Conservation (phyloP, 345 rosid genomes). For the Brassica cretica region DNA sequence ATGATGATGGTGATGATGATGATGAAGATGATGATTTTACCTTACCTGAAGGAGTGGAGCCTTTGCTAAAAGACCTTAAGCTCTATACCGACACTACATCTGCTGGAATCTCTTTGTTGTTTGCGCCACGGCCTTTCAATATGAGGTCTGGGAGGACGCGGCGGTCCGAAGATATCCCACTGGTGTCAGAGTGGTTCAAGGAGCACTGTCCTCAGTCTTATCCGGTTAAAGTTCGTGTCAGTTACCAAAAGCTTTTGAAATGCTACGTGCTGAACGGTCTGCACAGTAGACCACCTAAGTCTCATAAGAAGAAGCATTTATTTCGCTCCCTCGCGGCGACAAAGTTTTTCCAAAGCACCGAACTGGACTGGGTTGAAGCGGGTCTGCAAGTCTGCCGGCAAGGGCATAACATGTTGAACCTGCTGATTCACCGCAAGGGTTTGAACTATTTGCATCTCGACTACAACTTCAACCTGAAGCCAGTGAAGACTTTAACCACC, state of each 20-base stretch:
- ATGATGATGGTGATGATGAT: constrained; percentile 68
- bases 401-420: constrained; percentile 96
- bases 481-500: constrained; percentile 96
- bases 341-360: constrained; percentile 96
- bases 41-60: constrained; percentile 91
- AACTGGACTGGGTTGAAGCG: constrained; percentile 99
- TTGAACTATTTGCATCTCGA: constrained; percentile 93
- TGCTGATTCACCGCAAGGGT: constrained; percentile 93
- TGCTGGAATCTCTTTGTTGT: constrained; percentile 88
- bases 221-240: constrained; percentile 96
- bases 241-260: constrained; percentile 92
- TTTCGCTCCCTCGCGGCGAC: constrained; percentile 96
- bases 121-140: constrained; percentile 99
- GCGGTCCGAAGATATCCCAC: constrained; percentile 94
- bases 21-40: constrained; percentile 61
- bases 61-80: constrained; percentile 74
- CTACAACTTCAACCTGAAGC: constrained; percentile 95
- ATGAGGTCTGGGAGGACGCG: constrained; percentile 96
- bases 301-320: constrained; percentile 98
- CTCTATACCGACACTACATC: constrained; percentile 97
- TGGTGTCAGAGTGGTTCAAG: constrained; percentile 98
- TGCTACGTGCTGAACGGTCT: constrained; percentile 95
- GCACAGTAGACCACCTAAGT: constrained; percentile 97
- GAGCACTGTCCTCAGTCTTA: constrained; percentile 99
- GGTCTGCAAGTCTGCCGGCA: constrained; percentile 99